These are phyloP conservation scores for Schizochytrium sp. DNA, from an alignment of 108 stramenopile genomes.

Conservation along the genomic window DNA sequence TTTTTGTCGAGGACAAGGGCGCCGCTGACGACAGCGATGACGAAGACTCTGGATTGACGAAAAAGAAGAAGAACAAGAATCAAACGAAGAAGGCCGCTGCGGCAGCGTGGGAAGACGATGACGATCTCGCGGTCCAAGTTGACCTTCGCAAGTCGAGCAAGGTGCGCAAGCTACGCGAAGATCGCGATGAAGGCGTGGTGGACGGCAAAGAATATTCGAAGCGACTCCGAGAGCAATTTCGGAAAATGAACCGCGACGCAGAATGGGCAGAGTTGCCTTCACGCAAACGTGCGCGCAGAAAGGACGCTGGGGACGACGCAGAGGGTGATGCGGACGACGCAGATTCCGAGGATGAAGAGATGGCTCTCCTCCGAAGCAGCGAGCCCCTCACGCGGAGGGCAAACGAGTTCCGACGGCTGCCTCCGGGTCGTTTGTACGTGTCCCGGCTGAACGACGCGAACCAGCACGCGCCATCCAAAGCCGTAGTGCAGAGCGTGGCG, in stretches of 20 bases:
- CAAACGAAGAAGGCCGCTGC: not conserved
- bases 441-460: slow-evolving; percentile 65
- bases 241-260: not conserved
- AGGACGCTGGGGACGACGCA: not conserved
- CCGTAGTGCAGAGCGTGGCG: slow-evolving; percentile 59
- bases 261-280: not conserved
- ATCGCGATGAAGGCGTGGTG: not conserved
- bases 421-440: not conserved
- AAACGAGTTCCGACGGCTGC: not conserved
- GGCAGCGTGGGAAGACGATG: not conserved
- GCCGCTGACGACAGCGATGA: not conserved
- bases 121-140: not conserved
- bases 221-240: not conserved
- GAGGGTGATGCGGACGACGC: not conserved
- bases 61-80: not conserved
- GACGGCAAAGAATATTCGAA: not conserved
- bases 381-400: not conserved
- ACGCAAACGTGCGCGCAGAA: not conserved
- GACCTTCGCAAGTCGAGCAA: not conserved
- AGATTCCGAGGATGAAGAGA: not conserved
- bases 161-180: not conserved
- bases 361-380: not conserved
- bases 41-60: too few species aligned
- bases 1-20: not conserved
- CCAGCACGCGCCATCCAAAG: slow-evolving; percentile 58